These are phyloP conservation scores for Solanum chiquidenum DNA, from an alignment of 257 asterid species.

Conservation along the genomic window DNA sequence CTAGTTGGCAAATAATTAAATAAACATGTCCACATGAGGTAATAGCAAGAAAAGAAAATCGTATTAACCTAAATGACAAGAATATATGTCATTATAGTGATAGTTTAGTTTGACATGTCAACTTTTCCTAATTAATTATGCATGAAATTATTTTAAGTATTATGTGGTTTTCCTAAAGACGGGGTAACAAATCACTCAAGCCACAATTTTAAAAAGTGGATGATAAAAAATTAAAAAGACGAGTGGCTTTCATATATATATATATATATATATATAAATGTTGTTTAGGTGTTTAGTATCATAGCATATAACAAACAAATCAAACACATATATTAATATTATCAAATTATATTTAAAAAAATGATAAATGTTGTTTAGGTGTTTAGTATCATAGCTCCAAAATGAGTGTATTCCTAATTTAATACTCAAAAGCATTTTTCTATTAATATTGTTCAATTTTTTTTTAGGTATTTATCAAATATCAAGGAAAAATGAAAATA, in stretches of 20 bases:
- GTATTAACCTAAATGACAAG: background rate
- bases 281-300: too few relatives aligned
- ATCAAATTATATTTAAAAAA: too few relatives aligned
- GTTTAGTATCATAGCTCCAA: background rate
- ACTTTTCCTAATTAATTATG: background rate
- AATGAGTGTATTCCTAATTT: background rate
- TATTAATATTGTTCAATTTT: background rate
- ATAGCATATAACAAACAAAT: background rate
- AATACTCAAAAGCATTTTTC: background rate
- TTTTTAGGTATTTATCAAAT: background rate
- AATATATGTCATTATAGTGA: background rate
- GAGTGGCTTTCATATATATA: background rate
- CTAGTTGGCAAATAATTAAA: background rate
- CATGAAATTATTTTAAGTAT: background rate
- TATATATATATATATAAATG: too few relatives aligned
- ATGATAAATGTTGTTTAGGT: too few relatives aligned
- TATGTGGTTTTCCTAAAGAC: background rate
- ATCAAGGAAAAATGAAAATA: background rate
- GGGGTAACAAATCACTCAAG: background rate
- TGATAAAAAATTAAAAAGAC: background rate
- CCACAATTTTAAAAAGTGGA: background rate
- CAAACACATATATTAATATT: too few relatives aligned
- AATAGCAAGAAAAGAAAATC: background rate
- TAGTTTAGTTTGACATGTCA: background rate
- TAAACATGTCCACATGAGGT: background rate